Percentiles rank a stretch among this genome's conserved stretches.
phyloP scores from a whole-genome alignment of 306 rosid genomes.

The Cyclanthera cordifolia region DNA sequence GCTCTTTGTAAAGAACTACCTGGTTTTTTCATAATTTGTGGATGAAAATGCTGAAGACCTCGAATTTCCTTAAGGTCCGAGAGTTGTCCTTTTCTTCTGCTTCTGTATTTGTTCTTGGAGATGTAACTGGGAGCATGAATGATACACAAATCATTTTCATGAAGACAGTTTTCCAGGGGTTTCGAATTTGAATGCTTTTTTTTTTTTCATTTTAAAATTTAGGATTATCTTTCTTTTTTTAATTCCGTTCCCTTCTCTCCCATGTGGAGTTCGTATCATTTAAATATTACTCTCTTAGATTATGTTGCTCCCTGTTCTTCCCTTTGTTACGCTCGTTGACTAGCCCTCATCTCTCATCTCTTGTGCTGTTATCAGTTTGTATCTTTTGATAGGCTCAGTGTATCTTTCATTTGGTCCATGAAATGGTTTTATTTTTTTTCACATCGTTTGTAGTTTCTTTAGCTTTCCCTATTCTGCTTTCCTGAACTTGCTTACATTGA shows the following conservation, averaged over 20 bases:
- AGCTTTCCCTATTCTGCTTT: background rate
- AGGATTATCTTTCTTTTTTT: background rate
- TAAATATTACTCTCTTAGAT: too few relatives aligned
- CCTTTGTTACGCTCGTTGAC: too few relatives aligned
- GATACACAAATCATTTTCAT: background rate
- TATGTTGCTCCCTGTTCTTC: too few relatives aligned
- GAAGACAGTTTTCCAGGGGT: slow-evolving; percentile 1
- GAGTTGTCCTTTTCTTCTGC: background rate
- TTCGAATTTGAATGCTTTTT: background rate
- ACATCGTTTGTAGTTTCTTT: background rate
- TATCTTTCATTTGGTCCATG: too few relatives aligned
- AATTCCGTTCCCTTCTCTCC: background rate
- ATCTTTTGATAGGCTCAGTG: too few relatives aligned
- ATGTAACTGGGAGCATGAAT: background rate
- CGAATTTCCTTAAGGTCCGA: background rate
- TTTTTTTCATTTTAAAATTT: background rate
- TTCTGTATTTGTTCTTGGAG: background rate
- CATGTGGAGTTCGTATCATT: background rate
- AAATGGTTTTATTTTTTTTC: background rate
- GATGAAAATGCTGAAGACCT: background rate
- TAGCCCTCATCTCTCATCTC: too few relatives aligned
- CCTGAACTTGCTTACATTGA: background rate
- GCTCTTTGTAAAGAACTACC: background rate
- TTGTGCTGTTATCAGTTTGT: too few relatives aligned
- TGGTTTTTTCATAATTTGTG: background rate